A percentile compares a stretch with the other conserved stretches of the same genome.
Evolutionary conservation across 768 basidiomycete genomes (phyloP).

Genomic region (Xerocomellus dryophilus): DNA sequence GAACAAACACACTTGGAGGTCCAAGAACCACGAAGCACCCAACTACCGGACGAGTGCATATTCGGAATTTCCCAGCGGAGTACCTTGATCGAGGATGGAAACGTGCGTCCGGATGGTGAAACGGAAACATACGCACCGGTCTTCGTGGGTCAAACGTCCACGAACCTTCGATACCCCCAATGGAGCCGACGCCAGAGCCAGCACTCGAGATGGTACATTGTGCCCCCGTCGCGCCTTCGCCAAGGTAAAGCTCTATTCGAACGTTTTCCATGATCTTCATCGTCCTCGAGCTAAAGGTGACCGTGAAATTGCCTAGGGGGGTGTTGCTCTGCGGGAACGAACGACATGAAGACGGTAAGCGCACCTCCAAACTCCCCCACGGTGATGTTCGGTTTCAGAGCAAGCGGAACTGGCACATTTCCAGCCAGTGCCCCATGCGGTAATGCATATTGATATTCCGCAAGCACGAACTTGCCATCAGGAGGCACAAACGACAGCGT

Average conservation of each 20-base stretch:
- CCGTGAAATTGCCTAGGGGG: constrained; percentile 54
- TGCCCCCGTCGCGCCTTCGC: constrained; percentile 67
- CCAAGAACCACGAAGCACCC: constrained; percentile 78
- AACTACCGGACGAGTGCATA: constrained; percentile 62
- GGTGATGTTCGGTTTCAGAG: constrained; percentile 43
- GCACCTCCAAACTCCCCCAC: constrained; percentile 33
- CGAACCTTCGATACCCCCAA: constrained; percentile 49
- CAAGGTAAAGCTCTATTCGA: constrained; percentile 69
- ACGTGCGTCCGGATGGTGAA: not conserved
- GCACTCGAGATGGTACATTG: constrained; percentile 67
- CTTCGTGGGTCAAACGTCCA: constrained; percentile 79
- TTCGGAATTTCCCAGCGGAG: constrained; percentile 78
- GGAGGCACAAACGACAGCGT: constrained; percentile 89
- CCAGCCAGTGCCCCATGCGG: constrained; percentile 37
- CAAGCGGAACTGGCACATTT: constrained; percentile 49
- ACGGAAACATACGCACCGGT: constrained; percentile 40
- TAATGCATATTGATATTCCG: constrained; percentile 74
- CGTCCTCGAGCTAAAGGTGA: constrained; percentile 62
- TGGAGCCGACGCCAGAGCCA: constrained; percentile 43
- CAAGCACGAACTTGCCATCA: constrained; percentile 81
- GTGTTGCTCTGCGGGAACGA: not conserved
- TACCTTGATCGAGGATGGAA: constrained; percentile 39
- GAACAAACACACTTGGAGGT: constrained; percentile 51
- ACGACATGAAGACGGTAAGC: not conserved
- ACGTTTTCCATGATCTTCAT: constrained; percentile 69